Conservation (phyloP, 2,329 filamentous ascomycete genomes). For the Claviceps paspali region DNA sequence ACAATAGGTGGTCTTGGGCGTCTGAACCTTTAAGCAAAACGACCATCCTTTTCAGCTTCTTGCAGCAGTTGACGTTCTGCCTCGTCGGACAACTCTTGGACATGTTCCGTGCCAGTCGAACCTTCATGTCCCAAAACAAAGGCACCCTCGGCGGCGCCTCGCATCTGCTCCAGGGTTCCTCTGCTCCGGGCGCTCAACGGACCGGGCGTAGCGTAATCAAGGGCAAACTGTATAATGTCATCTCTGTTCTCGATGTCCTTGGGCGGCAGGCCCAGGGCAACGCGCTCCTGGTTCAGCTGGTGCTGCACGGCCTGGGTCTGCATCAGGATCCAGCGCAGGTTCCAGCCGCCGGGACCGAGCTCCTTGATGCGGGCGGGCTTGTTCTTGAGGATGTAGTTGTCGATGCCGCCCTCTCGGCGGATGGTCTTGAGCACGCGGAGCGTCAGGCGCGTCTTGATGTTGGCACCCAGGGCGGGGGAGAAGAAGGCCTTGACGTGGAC, state of each 20-base stretch:
- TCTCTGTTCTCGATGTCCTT: conserved; percentile 21
- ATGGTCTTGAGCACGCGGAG: conserved; percentile 58
- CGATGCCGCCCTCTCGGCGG: conserved; percentile 74
- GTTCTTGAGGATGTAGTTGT: conserved; percentile 76
- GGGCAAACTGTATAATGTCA: conserved; percentile 23
- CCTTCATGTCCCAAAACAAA: conserved; percentile 31
- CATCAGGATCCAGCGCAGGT: conserved; percentile 78
- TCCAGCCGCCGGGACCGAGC: conserved; percentile 81
- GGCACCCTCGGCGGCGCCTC: conserved; percentile 25
- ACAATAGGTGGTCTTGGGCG: not conserved
- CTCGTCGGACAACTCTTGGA: conserved; percentile 25
- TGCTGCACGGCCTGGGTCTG: conserved; percentile 53
- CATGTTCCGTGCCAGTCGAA: conserved; percentile 21
- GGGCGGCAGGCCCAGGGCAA: conserved; percentile 43
- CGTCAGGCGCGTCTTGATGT: conserved; percentile 53
- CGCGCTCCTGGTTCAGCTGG: conserved; percentile 50
- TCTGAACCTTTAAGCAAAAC: too few relatives aligned
- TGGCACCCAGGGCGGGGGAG: conserved; percentile 43
- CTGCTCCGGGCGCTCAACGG: conserved; percentile 20
- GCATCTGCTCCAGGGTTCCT: conserved; percentile 23
- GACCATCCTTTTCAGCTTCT: conserved; percentile 15
- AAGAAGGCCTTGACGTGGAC: conserved; percentile 53
- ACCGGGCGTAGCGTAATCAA: conserved; percentile 27
- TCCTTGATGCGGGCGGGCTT: conserved; percentile 68
- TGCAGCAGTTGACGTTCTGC: conserved; percentile 17